phyloP scores from a whole-genome alignment of 305 asterid species.

The Lippia alba region DNA sequence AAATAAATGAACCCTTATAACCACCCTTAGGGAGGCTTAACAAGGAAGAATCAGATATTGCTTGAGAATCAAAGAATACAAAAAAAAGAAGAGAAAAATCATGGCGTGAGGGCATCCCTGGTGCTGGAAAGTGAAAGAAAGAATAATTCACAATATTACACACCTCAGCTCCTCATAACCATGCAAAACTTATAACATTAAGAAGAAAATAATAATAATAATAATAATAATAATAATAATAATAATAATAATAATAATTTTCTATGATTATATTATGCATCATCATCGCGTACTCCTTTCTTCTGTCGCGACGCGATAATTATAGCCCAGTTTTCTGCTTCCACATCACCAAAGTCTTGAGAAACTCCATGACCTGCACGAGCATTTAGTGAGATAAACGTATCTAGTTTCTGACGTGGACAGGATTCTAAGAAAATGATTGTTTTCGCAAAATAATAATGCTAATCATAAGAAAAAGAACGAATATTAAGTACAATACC shows the following conservation, averaged over 20 bases:
- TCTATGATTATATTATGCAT: constrained; percentile 23
- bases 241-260: constrained; percentile 18
- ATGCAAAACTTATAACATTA: constrained; percentile 23
- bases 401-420: too few relatives aligned
- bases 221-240: too few relatives aligned
- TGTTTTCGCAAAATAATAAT: background rate
- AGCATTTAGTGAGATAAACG: too few relatives aligned
- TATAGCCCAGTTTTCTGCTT: constrained; percentile 50
- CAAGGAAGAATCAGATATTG: constrained; percentile 25
- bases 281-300: constrained; percentile 12
- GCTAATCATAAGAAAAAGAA: too few relatives aligned
- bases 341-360: constrained; percentile 75
- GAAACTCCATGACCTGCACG: constrained; percentile 84
- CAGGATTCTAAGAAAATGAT: background rate
- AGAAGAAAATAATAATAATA: constrained; percentile 10
- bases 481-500: constrained; percentile 45
- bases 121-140: constrained; percentile 35
- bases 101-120: constrained; percentile 59
- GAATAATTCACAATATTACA: constrained; percentile 35
- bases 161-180: constrained; percentile 68
- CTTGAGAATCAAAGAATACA: background rate
- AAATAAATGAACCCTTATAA: constrained; percentile 38
- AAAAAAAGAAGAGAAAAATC: background rate
- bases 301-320: constrained; percentile 23
- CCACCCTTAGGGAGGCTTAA: constrained; percentile 57